Evolutionary conservation across 1,284 basidiomycete species (phyloP).

Genomic region (Cutaneotrichosporon sp.): DNA sequence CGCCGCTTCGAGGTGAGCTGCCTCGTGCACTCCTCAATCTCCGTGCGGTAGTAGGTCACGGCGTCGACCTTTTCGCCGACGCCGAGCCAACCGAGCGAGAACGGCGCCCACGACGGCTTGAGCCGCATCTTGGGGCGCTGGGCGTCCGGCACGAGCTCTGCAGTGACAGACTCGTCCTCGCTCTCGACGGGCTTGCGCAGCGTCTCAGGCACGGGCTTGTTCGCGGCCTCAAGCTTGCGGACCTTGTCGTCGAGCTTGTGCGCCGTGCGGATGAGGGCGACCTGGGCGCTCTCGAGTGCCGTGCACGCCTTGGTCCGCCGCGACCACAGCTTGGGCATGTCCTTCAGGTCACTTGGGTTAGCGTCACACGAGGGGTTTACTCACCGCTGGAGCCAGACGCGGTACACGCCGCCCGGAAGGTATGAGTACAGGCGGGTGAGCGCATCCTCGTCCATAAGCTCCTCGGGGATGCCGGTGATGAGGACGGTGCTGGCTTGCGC

Average conservation of each 20-base stretch:
- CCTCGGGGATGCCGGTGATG: slow-evolving; percentile 69
- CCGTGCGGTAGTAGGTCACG: slow-evolving; percentile 74
- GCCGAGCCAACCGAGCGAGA: slow-evolving; percentile 64
- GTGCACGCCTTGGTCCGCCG: slow-evolving; percentile 61
- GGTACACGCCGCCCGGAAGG: slow-evolving; percentile 72
- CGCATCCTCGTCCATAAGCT: slow-evolving; percentile 63
- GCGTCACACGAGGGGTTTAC: no score
- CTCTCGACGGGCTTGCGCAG: not conserved
- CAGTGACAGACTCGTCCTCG: not conserved
- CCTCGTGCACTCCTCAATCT: slow-evolving; percentile 41
- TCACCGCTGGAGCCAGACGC: slow-evolving; percentile 68
- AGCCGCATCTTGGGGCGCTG: slow-evolving; percentile 77
- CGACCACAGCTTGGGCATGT: slow-evolving; percentile 65
- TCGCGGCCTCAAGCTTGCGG: slow-evolving; percentile 21
- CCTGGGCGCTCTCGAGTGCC: slow-evolving; percentile 67
- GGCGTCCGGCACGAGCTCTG: not conserved
- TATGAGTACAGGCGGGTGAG: slow-evolving; percentile 66
- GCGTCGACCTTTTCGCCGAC: slow-evolving; percentile 81
- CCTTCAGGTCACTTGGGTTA: slow-evolving; percentile 54
- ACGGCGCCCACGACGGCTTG: slow-evolving; percentile 61
- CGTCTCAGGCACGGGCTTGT: not conserved
- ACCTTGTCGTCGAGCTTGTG: slow-evolving; percentile 45
- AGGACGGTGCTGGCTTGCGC: slow-evolving; percentile 76
- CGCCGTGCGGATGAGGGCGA: slow-evolving; percentile 60
- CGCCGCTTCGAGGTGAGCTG: slow-evolving; percentile 45